Conservation (phyloP, 768 basidiomycete genomes). For the Trametes cinnabarina region DNA sequence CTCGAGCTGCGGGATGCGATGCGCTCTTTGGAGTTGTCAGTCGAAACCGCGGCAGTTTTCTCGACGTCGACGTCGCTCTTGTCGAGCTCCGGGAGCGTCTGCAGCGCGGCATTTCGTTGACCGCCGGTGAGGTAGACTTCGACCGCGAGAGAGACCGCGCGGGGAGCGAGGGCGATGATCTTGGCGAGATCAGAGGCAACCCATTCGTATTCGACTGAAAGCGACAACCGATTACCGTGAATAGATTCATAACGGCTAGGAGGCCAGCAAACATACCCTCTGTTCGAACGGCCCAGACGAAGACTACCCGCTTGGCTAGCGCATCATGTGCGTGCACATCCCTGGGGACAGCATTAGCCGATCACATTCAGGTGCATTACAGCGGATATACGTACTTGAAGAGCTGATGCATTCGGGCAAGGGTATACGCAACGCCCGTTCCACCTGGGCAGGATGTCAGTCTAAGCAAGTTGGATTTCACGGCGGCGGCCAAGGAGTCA, state of each 20-base stretch:
- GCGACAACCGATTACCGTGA: background rate
- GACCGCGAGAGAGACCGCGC: slow-evolving; percentile 20
- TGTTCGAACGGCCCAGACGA: slow-evolving; percentile 32
- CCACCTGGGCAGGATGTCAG: slow-evolving; percentile 29
- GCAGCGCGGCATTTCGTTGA: background rate
- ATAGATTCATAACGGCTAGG: background rate
- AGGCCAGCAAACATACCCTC: too few species aligned
- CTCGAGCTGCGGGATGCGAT: background rate
- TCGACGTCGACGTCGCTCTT: slow-evolving; percentile 10
- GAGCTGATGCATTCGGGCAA: slow-evolving; percentile 33
- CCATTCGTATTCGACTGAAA: slow-evolving; percentile 26
- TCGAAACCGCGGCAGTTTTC: background rate
- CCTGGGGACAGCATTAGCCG: slow-evolving; percentile 4
- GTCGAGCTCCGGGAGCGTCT: background rate
- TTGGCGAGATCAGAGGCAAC: slow-evolving; percentile 13
- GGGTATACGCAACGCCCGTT: slow-evolving; percentile 34
- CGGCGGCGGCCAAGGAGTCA: too few species aligned
- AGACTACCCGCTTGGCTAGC: slow-evolving; percentile 28
- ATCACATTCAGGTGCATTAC: background rate
- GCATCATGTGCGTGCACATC: slow-evolving; percentile 15
- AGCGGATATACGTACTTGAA: slow-evolving; percentile 25
- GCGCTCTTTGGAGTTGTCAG: background rate
- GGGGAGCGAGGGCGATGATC: slow-evolving; percentile 13
- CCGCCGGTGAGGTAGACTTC: slow-evolving; percentile 22
- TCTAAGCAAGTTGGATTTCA: too few species aligned